A percentile compares a stretch with the other conserved stretches of the same genome.
Conservation (phyloP, 331 rosid genomes). For the Malus hybrid region DNA sequence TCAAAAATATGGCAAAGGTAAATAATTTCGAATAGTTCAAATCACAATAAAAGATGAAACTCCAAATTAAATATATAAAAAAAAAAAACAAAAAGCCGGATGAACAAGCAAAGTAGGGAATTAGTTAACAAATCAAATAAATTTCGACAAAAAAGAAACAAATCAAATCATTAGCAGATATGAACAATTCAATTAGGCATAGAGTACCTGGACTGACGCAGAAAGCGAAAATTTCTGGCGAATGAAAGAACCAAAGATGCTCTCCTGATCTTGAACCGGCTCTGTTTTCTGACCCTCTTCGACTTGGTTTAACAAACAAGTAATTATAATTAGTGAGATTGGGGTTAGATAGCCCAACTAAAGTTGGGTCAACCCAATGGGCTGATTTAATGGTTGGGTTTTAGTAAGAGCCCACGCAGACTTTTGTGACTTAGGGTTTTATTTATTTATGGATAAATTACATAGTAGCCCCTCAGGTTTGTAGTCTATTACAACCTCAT, state of each 20-base stretch:
- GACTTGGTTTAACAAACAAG: background rate
- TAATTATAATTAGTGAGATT: no score
- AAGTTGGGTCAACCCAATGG: background rate
- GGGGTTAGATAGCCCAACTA: background rate
- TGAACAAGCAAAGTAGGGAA: background rate
- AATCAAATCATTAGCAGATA: background rate
- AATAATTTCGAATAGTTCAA: background rate
- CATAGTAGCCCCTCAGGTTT: no score
- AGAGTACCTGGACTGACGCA: background rate
- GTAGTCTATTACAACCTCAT: no score
- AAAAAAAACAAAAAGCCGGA: background rate
- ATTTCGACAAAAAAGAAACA: background rate
- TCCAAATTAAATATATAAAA: background rate
- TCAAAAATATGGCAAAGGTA: background rate
- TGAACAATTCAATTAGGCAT: background rate
- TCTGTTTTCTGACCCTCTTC: background rate
- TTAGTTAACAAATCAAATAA: background rate
- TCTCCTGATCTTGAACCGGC: background rate
- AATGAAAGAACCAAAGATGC: background rate
- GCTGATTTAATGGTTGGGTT: background rate
- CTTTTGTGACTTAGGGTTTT: no score
- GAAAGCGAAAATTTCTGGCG: background rate
- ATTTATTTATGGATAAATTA: no score
- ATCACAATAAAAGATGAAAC: background rate
- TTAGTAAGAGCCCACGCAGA: no score